Evolutionary conservation across 192 early-diverging fungal species (phyloP), one percentile per base, ranked within the genome.

Genomic region (Gamsiella multidivaricata): DNA sequence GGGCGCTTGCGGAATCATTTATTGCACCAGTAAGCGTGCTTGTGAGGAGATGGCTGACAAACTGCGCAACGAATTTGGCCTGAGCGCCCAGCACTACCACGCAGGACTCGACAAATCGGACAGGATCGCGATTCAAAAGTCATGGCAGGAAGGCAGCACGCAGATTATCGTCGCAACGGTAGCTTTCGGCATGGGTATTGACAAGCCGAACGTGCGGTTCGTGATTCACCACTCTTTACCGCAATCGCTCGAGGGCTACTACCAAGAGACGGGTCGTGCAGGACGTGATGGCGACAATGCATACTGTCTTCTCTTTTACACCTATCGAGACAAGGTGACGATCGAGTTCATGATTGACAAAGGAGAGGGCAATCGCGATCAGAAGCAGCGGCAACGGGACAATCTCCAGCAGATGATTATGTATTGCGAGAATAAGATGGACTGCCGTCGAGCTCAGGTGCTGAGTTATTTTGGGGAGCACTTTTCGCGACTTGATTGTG

Each of bases 141-240:
- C 87, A 25, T 99, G 97, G 97, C 93, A 92, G 59, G 68, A 54
- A 9, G 92, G 91, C 39, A 63, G 81, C 20, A 62, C 92, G 1
- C 82, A 93, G 47, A 88, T 99, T 32, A 96, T 99, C 76, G 93
- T 96, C 1, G 97, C 96, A 0, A 99, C 97, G 0, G 86, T 98
- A 23, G 97, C 97, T 0, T 99, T 99, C 84, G 96, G 97, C 10
- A 96, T 99, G 96, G 97, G 96, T 10, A 96, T 98, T 47, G 95
- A 99, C 83, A 98, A 99, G 82, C 78, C 93, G 5, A 94, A 98
- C 61, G 96, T 99, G 25, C 93, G 96, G 10, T 97, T 93, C 79
- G 96, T 99, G 2, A 92, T 97, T 17, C 97, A 99, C 61, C 91
- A 94, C 79, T 90, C 91, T 12, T 80, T 99, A 23, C 96, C 96